phyloP scores from a whole-genome alignment of 148 eudicot species.

The Fagopyrum esculentum region DNA sequence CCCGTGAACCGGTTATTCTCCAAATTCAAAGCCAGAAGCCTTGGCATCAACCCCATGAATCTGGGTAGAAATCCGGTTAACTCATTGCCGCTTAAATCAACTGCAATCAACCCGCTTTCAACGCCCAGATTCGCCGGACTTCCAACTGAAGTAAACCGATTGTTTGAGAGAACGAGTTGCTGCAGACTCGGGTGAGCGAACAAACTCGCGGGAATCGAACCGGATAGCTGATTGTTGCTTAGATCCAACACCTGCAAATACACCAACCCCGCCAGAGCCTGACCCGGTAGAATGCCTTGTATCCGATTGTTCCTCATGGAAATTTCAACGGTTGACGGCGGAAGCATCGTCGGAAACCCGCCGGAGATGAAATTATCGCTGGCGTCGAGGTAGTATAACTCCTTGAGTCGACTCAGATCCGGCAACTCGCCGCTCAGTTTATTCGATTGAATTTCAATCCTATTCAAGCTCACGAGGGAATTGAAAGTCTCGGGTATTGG shows the following conservation, averaged over 20 bases:
- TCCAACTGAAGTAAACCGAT: slow-evolving; percentile 21
- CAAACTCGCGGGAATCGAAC: slow-evolving; percentile 46
- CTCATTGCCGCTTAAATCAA: slow-evolving; percentile 58
- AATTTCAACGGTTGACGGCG: slow-evolving; percentile 43
- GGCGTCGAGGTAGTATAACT: slow-evolving; percentile 38
- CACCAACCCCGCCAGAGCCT: slow-evolving; percentile 3
- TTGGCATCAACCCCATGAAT: slow-evolving; percentile 75
- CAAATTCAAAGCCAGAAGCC: slow-evolving; percentile 45
- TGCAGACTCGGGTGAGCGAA: slow-evolving; percentile 61
- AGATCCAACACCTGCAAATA: slow-evolving; percentile 73
- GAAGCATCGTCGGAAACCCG: slow-evolving; percentile 32
- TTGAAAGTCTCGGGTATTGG: slow-evolving; percentile 37
- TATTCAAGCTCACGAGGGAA: slow-evolving; percentile 30
- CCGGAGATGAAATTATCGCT: slow-evolving; percentile 63
- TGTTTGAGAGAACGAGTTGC: slow-evolving; percentile 46
- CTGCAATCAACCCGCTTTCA: slow-evolving; percentile 43
- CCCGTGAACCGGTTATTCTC: slow-evolving; percentile 71
- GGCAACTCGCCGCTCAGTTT: slow-evolving; percentile 54
- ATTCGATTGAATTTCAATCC: slow-evolving; percentile 64
- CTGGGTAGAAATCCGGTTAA: slow-evolving; percentile 56
- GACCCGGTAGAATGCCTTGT: slow-evolving; percentile 29
- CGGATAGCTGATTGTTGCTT: slow-evolving; percentile 58
- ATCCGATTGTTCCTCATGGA: slow-evolving; percentile 47
- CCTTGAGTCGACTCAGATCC: slow-evolving; percentile 40
- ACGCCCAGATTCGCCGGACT: slow-evolving; percentile 19